phyloP scores from a whole-genome alignment of 805 yeast genomes.

The Zygosaccharomyces bailii region DNA sequence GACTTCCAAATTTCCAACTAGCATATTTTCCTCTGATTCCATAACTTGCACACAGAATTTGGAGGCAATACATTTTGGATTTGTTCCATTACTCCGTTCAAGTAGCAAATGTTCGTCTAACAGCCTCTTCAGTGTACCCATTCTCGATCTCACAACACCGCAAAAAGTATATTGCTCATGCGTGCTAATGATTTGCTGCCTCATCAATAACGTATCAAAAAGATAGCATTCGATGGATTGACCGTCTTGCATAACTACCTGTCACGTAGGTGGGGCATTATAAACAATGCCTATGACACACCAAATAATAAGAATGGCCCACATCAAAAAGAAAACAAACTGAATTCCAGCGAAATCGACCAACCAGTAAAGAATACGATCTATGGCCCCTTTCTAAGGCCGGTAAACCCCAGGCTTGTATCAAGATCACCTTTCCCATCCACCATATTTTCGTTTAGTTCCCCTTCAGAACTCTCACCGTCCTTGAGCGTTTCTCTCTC shows the following conservation, averaged over 20 bases:
- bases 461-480: no score
- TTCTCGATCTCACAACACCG: conserved; percentile 32
- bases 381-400: conserved; percentile 26
- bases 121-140: conserved; percentile 24
- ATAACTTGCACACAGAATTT: no score
- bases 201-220: conserved; percentile 42
- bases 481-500: no score
- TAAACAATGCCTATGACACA: conserved; percentile 30
- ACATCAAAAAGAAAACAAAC: conserved; percentile 28
- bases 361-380: conserved; percentile 24
- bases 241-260: conserved; percentile 42
- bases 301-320: conserved; percentile 32
- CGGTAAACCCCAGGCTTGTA: conserved; percentile 28
- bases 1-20: not conserved
- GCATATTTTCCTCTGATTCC: no score
- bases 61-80: no score
- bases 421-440: conserved; percentile 19
- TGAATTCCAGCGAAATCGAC: conserved; percentile 32
- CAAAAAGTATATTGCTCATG: conserved; percentile 30
- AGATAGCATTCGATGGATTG: conserved; percentile 40
- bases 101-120: no score
- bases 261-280: conserved; percentile 38
- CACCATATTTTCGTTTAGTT: no score
- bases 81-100: no score
- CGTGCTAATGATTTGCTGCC: conserved; percentile 37